Percentiles rank a stretch among this genome's conserved stretches.
phyloP scores from a whole-genome alignment of 1,284 basidiomycete genomes.

The Heterobasidion occidentale region DNA sequence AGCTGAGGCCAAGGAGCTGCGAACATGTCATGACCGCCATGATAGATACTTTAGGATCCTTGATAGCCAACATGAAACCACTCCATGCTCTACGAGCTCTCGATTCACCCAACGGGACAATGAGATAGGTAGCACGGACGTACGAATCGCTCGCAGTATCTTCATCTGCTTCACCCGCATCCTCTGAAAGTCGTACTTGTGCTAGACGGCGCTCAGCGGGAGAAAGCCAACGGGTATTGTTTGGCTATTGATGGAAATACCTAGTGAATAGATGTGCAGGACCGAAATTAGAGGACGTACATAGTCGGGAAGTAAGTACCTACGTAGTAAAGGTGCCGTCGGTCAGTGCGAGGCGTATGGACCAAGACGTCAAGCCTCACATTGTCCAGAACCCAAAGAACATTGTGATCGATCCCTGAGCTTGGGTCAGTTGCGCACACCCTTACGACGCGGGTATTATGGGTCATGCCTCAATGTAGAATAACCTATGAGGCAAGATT shows the following conservation, averaged over 20 bases:
- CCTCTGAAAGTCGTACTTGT: slow-evolving; percentile 65
- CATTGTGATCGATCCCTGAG: slow-evolving; percentile 49
- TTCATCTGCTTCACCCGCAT: slow-evolving; percentile 65
- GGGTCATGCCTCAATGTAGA: slow-evolving; percentile 46
- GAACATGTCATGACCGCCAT: slow-evolving; percentile 48
- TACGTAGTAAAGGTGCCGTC: not conserved
- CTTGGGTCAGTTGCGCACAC: no score
- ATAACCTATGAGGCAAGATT: slow-evolving; percentile 32
- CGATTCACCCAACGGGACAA: not conserved
- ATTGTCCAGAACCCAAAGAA: slow-evolving; percentile 46
- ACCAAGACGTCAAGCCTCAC: slow-evolving; percentile 19
- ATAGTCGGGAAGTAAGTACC: slow-evolving; percentile 18
- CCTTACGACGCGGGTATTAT: no score
- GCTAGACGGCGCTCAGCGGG: slow-evolving; percentile 55
- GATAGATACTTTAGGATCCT: slow-evolving; percentile 53
- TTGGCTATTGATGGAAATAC: slow-evolving; percentile 28
- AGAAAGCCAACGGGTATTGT: slow-evolving; percentile 64
- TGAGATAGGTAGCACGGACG: slow-evolving; percentile 13
- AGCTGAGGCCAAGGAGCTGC: slow-evolving; percentile 56
- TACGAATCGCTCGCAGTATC: slow-evolving; percentile 49
- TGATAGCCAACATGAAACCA: slow-evolving; percentile 54
- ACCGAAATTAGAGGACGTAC: slow-evolving; percentile 9
- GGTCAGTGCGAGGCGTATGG: no score
- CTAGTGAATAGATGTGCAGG: no score
- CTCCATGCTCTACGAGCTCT: slow-evolving; percentile 31